phyloP scores from a whole-genome alignment of 257 asterid genomes.

The Nicotiana attenuata region DNA sequence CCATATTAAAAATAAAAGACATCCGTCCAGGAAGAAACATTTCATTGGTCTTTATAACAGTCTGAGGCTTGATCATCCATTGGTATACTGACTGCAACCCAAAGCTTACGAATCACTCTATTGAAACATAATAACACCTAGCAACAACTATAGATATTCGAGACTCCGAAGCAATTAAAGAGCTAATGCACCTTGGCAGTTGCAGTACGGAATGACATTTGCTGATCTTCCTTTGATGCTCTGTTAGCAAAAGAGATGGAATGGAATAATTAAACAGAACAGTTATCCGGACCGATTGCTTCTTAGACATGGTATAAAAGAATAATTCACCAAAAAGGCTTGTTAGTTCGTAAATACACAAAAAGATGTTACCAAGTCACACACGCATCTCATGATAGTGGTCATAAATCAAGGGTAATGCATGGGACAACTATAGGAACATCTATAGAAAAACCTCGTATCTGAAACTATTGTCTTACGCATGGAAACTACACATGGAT shows the following conservation, averaged over 20 bases:
- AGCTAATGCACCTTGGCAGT: constrained; percentile 63
- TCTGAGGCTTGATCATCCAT: constrained; percentile 94
- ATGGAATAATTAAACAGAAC: background rate
- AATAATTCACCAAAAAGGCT: background rate
- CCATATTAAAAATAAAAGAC: constrained; percentile 90
- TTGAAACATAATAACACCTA: constrained; percentile 16
- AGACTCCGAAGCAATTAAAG: background rate
- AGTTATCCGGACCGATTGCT: background rate
- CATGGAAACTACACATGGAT: background rate
- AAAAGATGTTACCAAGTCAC: background rate
- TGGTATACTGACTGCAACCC: constrained; percentile 75
- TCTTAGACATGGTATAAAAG: background rate
- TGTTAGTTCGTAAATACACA: background rate
- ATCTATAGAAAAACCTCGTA: background rate
- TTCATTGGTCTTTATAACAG: constrained; percentile 80
- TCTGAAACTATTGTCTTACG: background rate
- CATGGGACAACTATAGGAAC: background rate
- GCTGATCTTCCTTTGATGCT: constrained; percentile 71
- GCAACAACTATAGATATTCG: constrained; percentile 10
- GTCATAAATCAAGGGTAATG: background rate
- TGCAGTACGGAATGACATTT: constrained; percentile 77
- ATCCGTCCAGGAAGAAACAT: constrained; percentile 99
- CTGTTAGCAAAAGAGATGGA: constrained; percentile 40
- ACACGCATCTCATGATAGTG: background rate
- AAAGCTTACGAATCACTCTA: constrained; percentile 6